Evolutionary conservation across 306 rosid species (phyloP), one percentile per base, ranked within the genome.

Genomic region (Amphicarpaea edgeworthii): DNA sequence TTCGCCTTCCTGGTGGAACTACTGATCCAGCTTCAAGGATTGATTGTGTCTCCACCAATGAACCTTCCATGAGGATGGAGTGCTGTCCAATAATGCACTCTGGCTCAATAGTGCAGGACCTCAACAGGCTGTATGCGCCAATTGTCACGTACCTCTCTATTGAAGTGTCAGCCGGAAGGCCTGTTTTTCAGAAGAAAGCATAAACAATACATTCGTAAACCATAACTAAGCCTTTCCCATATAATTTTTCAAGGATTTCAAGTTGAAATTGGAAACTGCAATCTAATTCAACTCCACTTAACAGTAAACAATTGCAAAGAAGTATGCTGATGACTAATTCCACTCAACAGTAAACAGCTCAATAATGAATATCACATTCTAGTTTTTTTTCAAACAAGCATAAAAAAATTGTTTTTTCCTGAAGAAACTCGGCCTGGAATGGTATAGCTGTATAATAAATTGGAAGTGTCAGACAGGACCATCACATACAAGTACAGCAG

Each of bases 21-120:
- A 96, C 98, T 23, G 99, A 96, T 75, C 99, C 99, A 68, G 99
- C 98, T 88, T 96, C 99, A 41, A 96, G 93, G 80, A 96, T 96
- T 50, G 99, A 84, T 47, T 90, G 97, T 58, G 97, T 88, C 88
- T 96, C 99, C 73, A 96, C 93, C 75, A 96, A 70, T 16, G 98
- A 96, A 57, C 99, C 99, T 87, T 96, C 99, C 99, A 96, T 90
- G 68, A 96, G 96, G 67, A 96, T 96, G 60, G 98, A 96, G 75
- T 88, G 99, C 90, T 93, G 98, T 68, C 99, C 99, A 32, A 96
- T 88, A 41, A 96, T 90, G 83, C 97, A 93, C 83, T 96, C 99
- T 38, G 99, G 99, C 87, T 96, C 99, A 51, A 96, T 82, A 20
- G 93, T 91, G 91, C 98, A 93, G 50, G 99, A 93, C 82, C 99